A percentile compares a stretch with the other conserved stretches of the same genome.
phyloP scores from a whole-genome alignment of 352 stramenopile species.

The Aphanomyces astaci region DNA sequence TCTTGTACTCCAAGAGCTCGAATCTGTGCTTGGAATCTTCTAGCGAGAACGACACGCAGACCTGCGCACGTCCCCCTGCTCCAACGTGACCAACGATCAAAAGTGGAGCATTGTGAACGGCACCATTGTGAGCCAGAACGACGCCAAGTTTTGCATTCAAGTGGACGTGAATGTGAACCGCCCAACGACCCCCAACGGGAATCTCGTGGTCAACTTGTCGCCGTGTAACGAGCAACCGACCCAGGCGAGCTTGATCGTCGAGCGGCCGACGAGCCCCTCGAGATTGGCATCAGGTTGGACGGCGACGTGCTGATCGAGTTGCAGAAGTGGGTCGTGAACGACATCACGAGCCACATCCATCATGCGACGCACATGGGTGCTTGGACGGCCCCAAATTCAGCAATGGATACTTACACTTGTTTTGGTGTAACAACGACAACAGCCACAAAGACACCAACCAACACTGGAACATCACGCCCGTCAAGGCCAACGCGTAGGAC shows the following conservation, averaged over 20 bases:
- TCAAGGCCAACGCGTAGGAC: slow-evolving; percentile 2
- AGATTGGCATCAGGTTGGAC: not conserved
- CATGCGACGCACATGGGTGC: slow-evolving; percentile 41
- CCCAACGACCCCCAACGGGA: slow-evolving; percentile 1
- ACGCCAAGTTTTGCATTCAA: slow-evolving; percentile 22
- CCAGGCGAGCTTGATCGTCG: slow-evolving; percentile 1
- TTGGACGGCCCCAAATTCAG: slow-evolving; percentile 40
- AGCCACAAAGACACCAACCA: slow-evolving; percentile 9
- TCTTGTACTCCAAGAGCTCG: slow-evolving; percentile 56
- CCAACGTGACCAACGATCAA: not conserved
- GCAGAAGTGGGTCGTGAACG: slow-evolving; percentile 61
- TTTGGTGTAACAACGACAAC: slow-evolving; percentile 29
- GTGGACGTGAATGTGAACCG: slow-evolving; percentile 1
- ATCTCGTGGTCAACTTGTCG: slow-evolving; percentile 13
- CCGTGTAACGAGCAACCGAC: not conserved
- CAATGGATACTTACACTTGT: slow-evolving; percentile 53
- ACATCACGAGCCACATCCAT: slow-evolving; percentile 36
- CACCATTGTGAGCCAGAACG: slow-evolving; percentile 9
- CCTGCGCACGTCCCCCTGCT: slow-evolving; percentile 31
- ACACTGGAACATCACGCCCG: slow-evolving; percentile 1
- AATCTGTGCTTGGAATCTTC: slow-evolving; percentile 63
- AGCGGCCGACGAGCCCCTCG: not conserved
- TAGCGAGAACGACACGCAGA: slow-evolving; percentile 12
- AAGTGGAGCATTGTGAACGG: slow-evolving; percentile 2
- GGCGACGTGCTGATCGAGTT: not conserved